A percentile compares a stretch with the other conserved stretches of the same genome.
phyloP scores from a whole-genome alignment of 2,329 filamentous ascomycete genomes.

The Phialocephala sp. region DNA sequence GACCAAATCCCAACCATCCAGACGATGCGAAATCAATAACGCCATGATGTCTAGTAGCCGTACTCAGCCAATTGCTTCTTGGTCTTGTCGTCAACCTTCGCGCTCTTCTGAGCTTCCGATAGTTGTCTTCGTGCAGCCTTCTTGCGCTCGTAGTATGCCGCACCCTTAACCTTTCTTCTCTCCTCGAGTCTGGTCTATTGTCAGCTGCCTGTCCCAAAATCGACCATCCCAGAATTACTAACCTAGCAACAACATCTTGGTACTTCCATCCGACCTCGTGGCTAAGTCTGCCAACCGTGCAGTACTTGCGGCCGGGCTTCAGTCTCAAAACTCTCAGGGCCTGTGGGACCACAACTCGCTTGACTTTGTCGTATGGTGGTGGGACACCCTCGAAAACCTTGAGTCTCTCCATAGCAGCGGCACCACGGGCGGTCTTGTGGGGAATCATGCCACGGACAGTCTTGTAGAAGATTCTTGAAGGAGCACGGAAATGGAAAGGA shows the following conservation, averaged over 20 bases:
- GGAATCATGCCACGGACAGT: constrained; percentile 99
- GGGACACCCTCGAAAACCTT: constrained; percentile 99
- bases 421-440: constrained; percentile 99
- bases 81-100: constrained; percentile 85
- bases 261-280: constrained; percentile 99
- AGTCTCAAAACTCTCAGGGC: constrained; percentile 94
- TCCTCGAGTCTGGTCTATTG: constrained; percentile 81
- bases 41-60: constrained; percentile 75
- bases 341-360: constrained; percentile 99
- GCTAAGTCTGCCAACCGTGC: constrained; percentile 95
- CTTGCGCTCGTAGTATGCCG: constrained; percentile 99
- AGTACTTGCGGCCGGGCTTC: constrained; percentile 99
- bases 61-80: constrained; percentile 85
- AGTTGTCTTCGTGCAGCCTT: constrained; percentile 92
- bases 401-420: constrained; percentile 94
- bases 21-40: constrained; percentile 37
- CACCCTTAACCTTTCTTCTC: constrained; percentile 98
- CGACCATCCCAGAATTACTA: constrained; percentile 51
- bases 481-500: constrained; percentile 99
- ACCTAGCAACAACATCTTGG: constrained; percentile 98
- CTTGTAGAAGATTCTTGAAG: constrained; percentile 99
- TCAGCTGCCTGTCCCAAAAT: constrained; percentile 30
- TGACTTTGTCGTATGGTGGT: constrained; percentile 99
- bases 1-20: constrained; percentile 33
- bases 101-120: constrained; percentile 90